Evolutionary conservation across 2,329 filamentous ascomycete genomes (phyloP).

Genomic region (Triangularia verruculosa): DNA sequence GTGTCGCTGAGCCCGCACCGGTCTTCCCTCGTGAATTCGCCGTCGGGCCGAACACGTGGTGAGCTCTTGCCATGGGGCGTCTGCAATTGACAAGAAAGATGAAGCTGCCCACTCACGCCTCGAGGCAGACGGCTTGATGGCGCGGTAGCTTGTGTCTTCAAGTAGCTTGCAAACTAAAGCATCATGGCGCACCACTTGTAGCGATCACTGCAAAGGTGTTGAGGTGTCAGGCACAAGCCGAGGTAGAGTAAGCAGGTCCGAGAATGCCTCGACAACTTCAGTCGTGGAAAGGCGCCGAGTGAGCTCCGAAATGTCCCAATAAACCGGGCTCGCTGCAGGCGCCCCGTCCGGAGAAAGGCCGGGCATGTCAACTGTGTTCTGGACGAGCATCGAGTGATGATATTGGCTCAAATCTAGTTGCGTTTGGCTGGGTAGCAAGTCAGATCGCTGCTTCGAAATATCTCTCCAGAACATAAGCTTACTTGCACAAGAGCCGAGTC

Average conservation of each 20-base stretch:
- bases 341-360: background rate
- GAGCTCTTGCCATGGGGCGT: slow-evolving; percentile 8
- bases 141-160: background rate
- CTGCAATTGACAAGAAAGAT: background rate
- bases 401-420: background rate
- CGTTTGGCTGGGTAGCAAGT: background rate
- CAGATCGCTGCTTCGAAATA: background rate
- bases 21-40: background rate
- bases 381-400: background rate
- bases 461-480: background rate
- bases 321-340: background rate
- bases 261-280: background rate
- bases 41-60: slow-evolving; percentile 19
- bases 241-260: background rate
- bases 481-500: background rate
- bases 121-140: background rate
- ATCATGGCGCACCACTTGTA: background rate
- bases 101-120: background rate
- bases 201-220: background rate
- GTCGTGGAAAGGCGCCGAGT: slow-evolving; percentile 19
- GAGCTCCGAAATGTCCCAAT: slow-evolving; percentile 11
- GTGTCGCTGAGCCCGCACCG: background rate
- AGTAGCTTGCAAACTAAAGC: background rate
- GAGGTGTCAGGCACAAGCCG: background rate
- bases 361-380: background rate